These are phyloP conservation scores for Seiridium unicorne DNA, from an alignment of 2,329 filamentous ascomycete genomes.

Conservation along the genomic window DNA sequence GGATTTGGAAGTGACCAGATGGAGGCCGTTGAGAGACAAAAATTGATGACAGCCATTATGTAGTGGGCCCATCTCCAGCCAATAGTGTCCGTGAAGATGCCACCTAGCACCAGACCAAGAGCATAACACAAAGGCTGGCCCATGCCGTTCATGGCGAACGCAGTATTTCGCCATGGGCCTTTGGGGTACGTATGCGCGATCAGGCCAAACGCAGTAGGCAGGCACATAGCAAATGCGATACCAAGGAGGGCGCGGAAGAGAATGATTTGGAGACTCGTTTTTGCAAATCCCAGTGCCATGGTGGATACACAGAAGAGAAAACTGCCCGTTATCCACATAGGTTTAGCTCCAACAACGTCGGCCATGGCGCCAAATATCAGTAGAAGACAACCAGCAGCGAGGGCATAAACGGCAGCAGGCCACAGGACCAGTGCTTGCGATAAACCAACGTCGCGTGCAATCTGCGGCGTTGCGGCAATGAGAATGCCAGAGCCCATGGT, in stretches of 20 bases:
- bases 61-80: conserved; percentile 49
- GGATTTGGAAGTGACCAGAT: conserved; percentile 35
- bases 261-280: conserved; percentile 34
- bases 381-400: conserved; percentile 22
- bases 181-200: conserved; percentile 35
- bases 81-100: conserved; percentile 44
- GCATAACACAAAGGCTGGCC: conserved; percentile 46
- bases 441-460: conserved; percentile 18
- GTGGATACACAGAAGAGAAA: conserved; percentile 31
- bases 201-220: conserved; percentile 35
- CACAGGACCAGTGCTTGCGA: conserved; percentile 2
- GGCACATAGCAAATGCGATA: conserved; percentile 34
- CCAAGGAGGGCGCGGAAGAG: conserved; percentile 33
- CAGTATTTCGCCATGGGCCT: conserved; percentile 37
- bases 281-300: conserved; percentile 29
- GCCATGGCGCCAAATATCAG: conserved; percentile 35
- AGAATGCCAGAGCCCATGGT: conserved; percentile 24
- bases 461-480: conserved; percentile 18
- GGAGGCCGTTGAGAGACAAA: conserved; percentile 31
- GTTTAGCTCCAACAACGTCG: conserved; percentile 33
- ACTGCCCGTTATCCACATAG: conserved; percentile 32
- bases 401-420: conserved; percentile 21
- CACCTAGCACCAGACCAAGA: conserved; percentile 47
- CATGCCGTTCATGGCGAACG: conserved; percentile 43
- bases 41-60: conserved; percentile 33